A percentile compares a stretch with the other conserved stretches of the same genome.
These are phyloP conservation scores for Starmerella lactis-condensi DNA, from an alignment of 805 yeast genomes.

Conservation along the genomic window DNA sequence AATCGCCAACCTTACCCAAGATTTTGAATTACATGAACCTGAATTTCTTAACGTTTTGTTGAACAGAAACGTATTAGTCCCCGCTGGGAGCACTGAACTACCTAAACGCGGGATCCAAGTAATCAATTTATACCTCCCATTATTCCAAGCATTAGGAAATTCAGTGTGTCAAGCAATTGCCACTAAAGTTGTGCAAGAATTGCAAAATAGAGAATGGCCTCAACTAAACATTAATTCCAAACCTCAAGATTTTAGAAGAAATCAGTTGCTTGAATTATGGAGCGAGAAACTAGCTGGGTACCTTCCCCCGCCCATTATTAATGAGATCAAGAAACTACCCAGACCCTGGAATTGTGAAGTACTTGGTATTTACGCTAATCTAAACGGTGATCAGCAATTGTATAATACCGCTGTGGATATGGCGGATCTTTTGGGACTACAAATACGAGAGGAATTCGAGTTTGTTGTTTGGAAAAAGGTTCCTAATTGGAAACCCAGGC, in stretches of 20 bases:
- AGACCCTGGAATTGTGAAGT: conserved; percentile 18
- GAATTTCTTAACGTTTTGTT: conserved; percentile 11
- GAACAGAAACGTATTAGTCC: conserved; percentile 14
- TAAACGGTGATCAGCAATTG: too few relatives aligned
- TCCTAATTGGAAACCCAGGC: too few relatives aligned
- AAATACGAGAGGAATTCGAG: too few relatives aligned
- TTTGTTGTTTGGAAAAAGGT: too few relatives aligned
- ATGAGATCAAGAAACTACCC: conserved; percentile 5
- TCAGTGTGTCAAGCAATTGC: conserved; percentile 5
- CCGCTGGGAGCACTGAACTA: conserved; percentile 6
- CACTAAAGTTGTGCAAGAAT: conserved; percentile 2
- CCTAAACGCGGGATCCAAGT: conserved; percentile 4
- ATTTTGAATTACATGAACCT: conserved; percentile 2
- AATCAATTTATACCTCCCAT: conserved; percentile 14
- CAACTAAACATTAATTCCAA: not conserved
- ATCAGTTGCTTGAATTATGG: conserved; percentile 12
- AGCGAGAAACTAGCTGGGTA: conserved; percentile 9
- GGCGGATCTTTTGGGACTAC: too few relatives aligned
- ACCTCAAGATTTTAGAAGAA: conserved; percentile 2
- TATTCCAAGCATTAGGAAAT: conserved; percentile 8
- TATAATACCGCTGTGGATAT: too few relatives aligned
- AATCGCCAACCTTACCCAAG: conserved; percentile 2
- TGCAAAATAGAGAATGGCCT: conserved; percentile 14
- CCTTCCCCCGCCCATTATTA: not conserved
- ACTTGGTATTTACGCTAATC: conserved; percentile 14